Conservation (phyloP, 148 eudicot genomes). For the Rheum nobile region DNA sequence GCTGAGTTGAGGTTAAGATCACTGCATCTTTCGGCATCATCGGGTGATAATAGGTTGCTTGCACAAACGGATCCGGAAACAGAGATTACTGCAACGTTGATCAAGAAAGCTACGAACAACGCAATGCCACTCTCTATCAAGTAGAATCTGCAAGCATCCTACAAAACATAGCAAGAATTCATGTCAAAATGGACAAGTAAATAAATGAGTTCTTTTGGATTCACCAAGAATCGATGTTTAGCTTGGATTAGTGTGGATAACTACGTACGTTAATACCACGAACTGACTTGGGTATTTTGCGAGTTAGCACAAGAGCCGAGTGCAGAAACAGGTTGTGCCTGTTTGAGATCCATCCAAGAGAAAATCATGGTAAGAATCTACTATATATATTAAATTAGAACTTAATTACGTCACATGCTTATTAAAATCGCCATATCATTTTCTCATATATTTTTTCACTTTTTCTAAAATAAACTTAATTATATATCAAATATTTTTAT, state of each 20-base stretch:
- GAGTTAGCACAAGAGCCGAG: slow-evolving; percentile 67
- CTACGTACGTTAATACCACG: slow-evolving; percentile 28
- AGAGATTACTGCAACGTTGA: slow-evolving; percentile 61
- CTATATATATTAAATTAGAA: too few species aligned
- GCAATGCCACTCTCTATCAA: slow-evolving; percentile 84
- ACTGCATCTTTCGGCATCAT: slow-evolving; percentile 29
- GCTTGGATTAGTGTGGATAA: background rate
- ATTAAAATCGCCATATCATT: too few species aligned
- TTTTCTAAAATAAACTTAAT: too few species aligned
- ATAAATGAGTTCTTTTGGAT: background rate
- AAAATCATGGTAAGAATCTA: background rate
- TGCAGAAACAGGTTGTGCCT: slow-evolving; percentile 81
- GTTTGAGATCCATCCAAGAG: slow-evolving; percentile 1
- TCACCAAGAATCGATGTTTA: background rate
- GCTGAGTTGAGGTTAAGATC: slow-evolving; percentile 71
- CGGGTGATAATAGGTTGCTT: slow-evolving; percentile 22
- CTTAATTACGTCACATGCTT: too few species aligned
- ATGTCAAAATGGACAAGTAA: background rate
- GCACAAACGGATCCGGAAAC: slow-evolving; percentile 69
- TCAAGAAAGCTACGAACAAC: slow-evolving; percentile 60
- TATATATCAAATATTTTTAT: too few species aligned
- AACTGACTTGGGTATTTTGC: slow-evolving; percentile 46
- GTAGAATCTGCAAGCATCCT: slow-evolving; percentile 86
- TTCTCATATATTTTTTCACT: too few species aligned
- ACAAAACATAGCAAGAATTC: slow-evolving; percentile 7